These are phyloP conservation scores for Fusarium tjaetaba DNA, from an alignment of 2,329 filamentous ascomycete species.

Conservation along the genomic window DNA sequence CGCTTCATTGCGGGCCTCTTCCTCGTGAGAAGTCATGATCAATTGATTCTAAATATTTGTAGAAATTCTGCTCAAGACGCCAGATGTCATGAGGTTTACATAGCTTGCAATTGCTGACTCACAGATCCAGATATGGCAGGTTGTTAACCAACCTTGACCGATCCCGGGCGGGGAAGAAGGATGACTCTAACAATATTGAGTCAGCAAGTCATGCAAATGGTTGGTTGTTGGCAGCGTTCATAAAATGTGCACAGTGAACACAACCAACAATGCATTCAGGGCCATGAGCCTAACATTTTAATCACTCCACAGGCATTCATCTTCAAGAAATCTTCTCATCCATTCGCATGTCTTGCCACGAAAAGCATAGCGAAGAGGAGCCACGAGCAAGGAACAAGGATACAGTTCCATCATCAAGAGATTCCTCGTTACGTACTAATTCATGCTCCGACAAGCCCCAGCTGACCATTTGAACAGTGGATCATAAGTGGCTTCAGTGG, in stretches of 20 bases:
- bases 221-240: neutral
- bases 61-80: neutral
- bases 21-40: neutral
- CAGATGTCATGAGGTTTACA: neutral
- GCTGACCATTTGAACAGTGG: neutral
- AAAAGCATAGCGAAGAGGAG: neutral
- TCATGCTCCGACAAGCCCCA: neutral
- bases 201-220: neutral
- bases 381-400: neutral
- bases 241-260: neutral
- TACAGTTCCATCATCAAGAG: no score
- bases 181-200: neutral
- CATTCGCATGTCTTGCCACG: neutral
- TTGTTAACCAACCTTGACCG: neutral
- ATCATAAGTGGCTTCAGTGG: neutral
- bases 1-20: conserved; percentile 11
- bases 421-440: neutral
- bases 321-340: neutral
- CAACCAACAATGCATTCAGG: accelerated
- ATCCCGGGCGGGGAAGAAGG: neutral
- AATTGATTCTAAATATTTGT: neutral
- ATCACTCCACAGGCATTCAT: neutral
- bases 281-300: neutral
- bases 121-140: neutral
- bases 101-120: neutral